Percentiles rank a stretch among this genome's conserved stretches.
Evolutionary conservation across 2,329 filamentous ascomycete species (phyloP).

Genomic region (Fusarium siculi): DNA sequence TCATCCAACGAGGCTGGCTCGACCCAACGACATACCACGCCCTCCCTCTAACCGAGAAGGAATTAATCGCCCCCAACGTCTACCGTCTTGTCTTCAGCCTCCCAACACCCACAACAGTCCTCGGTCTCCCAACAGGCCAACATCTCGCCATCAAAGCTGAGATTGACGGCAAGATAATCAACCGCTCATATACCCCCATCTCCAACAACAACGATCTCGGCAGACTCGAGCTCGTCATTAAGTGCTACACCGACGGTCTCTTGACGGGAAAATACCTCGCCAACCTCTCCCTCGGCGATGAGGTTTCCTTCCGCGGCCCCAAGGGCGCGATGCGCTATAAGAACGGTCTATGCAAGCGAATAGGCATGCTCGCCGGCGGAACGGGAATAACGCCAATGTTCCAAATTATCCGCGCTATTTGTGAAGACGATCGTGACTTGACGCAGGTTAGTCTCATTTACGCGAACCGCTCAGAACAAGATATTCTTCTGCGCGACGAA

Average conservation of each 20-base stretch:
- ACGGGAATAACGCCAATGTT: slow-evolving; percentile 51
- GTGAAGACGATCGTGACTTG: slow-evolving; percentile 67
- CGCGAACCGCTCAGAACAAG: slow-evolving; percentile 66
- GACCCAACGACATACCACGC: slow-evolving; percentile 59
- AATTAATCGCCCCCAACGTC: slow-evolving; percentile 54
- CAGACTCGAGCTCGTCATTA: slow-evolving; percentile 61
- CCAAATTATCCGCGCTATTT: slow-evolving; percentile 71
- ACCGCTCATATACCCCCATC: slow-evolving; percentile 65
- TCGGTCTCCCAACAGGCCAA: slow-evolving; percentile 67
- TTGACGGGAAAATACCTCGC: slow-evolving; percentile 62
- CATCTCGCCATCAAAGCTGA: slow-evolving; percentile 64
- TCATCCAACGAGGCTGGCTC: slow-evolving; percentile 56
- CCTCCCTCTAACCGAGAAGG: slow-evolving; percentile 57
- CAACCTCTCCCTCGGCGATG: slow-evolving; percentile 58
- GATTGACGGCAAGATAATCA: slow-evolving; percentile 57
- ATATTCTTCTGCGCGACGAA: slow-evolving; percentile 67
- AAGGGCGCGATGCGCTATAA: slow-evolving; percentile 67
- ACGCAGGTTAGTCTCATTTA: slow-evolving; percentile 69
- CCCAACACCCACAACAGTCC: slow-evolving; percentile 54
- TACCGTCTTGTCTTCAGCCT: slow-evolving; percentile 61
- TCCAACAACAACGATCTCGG: slow-evolving; percentile 63
- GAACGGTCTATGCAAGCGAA: slow-evolving; percentile 53
- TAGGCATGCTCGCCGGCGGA: slow-evolving; percentile 66
- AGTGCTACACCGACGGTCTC: slow-evolving; percentile 61
- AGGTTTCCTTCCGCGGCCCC: slow-evolving; percentile 64